A percentile compares a stretch with the other conserved stretches of the same genome.
These are phyloP conservation scores for Tricholoma bakamatsutake DNA, from an alignment of 768 basidiomycete species.

Conservation along the genomic window DNA sequence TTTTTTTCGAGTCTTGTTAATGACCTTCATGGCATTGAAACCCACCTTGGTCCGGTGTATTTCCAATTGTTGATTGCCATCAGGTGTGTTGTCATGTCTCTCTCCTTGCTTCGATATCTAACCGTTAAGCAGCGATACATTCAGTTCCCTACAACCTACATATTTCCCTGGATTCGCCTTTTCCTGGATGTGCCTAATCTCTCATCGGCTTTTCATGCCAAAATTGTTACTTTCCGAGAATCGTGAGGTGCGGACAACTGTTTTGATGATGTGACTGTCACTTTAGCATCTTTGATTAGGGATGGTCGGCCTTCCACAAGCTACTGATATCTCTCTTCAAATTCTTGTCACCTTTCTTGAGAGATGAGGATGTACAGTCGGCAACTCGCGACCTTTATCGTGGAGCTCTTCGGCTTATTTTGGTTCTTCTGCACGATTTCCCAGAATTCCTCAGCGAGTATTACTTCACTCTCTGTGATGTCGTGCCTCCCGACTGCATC, in stretches of 20 bases:
- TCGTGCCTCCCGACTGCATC: constrained; percentile 87
- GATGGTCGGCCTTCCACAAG: constrained; percentile 96
- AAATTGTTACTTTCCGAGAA: constrained; percentile 84
- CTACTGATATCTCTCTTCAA: constrained; percentile 90
- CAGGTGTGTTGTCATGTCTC: constrained; percentile 45
- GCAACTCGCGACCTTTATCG: constrained; percentile 86
- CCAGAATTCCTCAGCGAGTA: constrained; percentile 97
- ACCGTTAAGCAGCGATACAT: constrained; percentile 65
- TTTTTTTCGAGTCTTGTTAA: constrained; percentile 97
- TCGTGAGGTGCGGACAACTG: constrained; percentile 56
- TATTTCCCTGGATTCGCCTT: constrained; percentile 98
- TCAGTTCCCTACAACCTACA: constrained; percentile 92
- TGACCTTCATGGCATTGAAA: constrained; percentile 84
- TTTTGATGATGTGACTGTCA: neutral
- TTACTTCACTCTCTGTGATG: constrained; percentile 93
- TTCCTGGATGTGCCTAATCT: constrained; percentile 95
- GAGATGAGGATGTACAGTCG: constrained; percentile 69
- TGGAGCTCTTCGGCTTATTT: constrained; percentile 82
- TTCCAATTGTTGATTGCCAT: constrained; percentile 84
- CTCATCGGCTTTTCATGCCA: constrained; percentile 96
- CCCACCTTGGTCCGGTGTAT: constrained; percentile 82
- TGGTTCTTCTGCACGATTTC: constrained; percentile 97
- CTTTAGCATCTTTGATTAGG: constrained; percentile 35
- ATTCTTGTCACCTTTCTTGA: constrained; percentile 89
- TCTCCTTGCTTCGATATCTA: constrained; percentile 10